Base-by-base conservation (phyloP, 2,329 filamentous ascomycete genomes). In the Verticillium albo-atrum region DNA sequence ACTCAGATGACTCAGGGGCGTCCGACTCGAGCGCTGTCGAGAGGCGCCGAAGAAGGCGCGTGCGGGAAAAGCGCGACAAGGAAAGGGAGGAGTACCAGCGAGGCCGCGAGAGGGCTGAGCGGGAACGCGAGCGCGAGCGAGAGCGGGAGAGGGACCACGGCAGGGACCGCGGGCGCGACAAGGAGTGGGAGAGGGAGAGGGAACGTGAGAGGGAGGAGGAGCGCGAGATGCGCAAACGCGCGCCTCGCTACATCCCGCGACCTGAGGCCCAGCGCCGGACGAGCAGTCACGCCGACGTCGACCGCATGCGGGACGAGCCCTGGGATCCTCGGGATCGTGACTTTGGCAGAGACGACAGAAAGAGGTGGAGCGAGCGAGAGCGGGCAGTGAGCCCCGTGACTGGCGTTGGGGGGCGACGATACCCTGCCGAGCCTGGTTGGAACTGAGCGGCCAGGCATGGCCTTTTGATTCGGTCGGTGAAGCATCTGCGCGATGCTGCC, bases 261-360 rank as follows among this genome's bases (percentile, higher is more conserved):
- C 73, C 77, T 1, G 77, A 78, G 1, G 65, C 71, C 15, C 70
- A 75, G 28, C 72, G 78, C 54, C 71, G 80, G 52, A 78, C 80
- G 3, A 81, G 79, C 68, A 82, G 79, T 64, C 79, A 82, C 61
- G 77, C 78, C 26, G 80, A 82, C 61, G 70, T 77, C 34, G 79
- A 81, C 61, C 72, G 79, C 7, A 60, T 63, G 61, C 57, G 61
- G 17, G 62, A 62, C 17, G 50, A 58, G 20, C 53, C 37, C 17
- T 64, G 62, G 62, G 61, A 63, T 27, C 47, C 57, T 30, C 56
- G 61, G 26, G 62, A 62, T n/a, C 62, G 62, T 20, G 62, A 63
- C 6, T 23, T 56, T 9, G 20, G 34, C 34, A 54, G 62, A 25
- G 62, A 63, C 9, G 62, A 64, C n/a, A 61, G 59, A 35, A 61